Evolutionary conservation across 2,329 filamentous ascomycete species (phyloP).

Genomic region (Fusarium xylarioides): DNA sequence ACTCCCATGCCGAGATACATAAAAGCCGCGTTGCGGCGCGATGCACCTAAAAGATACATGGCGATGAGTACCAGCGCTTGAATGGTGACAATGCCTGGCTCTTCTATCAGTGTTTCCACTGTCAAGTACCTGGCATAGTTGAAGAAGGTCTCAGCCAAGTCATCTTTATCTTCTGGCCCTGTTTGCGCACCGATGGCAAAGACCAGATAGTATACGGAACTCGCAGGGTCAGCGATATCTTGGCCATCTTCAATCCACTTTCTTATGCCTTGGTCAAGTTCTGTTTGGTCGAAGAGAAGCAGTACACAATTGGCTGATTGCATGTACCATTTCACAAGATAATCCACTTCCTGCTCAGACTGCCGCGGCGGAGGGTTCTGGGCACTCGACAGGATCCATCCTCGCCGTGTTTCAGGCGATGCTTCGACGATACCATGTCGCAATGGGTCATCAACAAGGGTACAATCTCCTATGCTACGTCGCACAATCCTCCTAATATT

Average conservation of each 20-base stretch:
- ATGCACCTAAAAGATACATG: constrained; percentile 49
- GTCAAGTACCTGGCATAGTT: constrained; percentile 48
- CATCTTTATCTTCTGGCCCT: constrained; percentile 46
- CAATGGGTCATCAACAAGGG: constrained; percentile 48
- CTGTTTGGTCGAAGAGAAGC: constrained; percentile 45
- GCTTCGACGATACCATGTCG: constrained; percentile 48
- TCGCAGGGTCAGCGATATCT: constrained; percentile 27
- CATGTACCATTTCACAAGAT: constrained; percentile 46
- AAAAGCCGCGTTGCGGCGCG: constrained; percentile 49
- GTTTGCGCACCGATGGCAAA: constrained; percentile 48
- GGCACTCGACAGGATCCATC: constrained; percentile 41
- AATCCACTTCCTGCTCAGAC: constrained; percentile 36
- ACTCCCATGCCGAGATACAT: constrained; percentile 51
- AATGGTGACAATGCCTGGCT: constrained; percentile 48
- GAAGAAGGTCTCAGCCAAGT: constrained; percentile 47
- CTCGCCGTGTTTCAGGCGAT: constrained; percentile 41
- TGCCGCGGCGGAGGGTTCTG: constrained; percentile 40
- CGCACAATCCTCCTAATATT: constrained; percentile 47
- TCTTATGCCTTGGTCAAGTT: constrained; percentile 39
- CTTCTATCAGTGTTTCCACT: constrained; percentile 46
- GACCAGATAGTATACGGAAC: constrained; percentile 42
- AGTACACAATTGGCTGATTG: constrained; percentile 42
- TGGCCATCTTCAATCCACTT: constrained; percentile 43
- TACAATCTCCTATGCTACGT: constrained; percentile 44
- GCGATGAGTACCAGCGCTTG: constrained; percentile 48